These are phyloP conservation scores for Nicotiana otophora DNA, from an alignment of 257 asterid genomes.

Conservation along the genomic window DNA sequence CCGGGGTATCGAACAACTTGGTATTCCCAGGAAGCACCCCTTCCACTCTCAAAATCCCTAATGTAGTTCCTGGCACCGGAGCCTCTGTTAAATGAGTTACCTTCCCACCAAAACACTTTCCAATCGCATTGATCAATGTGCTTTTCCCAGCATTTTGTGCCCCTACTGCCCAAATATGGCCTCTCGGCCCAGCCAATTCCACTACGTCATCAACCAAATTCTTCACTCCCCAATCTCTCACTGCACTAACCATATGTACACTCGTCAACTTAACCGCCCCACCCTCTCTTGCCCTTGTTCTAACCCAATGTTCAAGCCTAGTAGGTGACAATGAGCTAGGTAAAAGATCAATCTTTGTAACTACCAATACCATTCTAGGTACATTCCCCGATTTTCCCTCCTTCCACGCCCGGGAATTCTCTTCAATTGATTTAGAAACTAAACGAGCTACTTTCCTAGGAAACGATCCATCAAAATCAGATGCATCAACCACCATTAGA, in stretches of 20 bases:
- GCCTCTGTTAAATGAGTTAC: constrained; percentile 80
- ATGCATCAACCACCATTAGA: constrained; percentile 74
- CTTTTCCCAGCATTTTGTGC: constrained; percentile 95
- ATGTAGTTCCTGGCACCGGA: constrained; percentile 78
- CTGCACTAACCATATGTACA: constrained; percentile 82
- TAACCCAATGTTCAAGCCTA: constrained; percentile 79
- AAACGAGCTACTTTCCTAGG: constrained; percentile 68
- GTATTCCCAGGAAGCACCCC: constrained; percentile 88
- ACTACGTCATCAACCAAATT: constrained; percentile 74
- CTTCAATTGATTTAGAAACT: constrained; percentile 55
- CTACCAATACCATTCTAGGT: constrained; percentile 69
- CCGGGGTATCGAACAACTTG: constrained; percentile 84
- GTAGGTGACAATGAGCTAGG: constrained; percentile 80
- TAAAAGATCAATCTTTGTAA: constrained; percentile 79
- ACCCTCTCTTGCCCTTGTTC: constrained; percentile 72
- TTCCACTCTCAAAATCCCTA: constrained; percentile 83
- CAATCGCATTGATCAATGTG: constrained; percentile 69
- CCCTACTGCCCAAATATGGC: constrained; percentile 89
- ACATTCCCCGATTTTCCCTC: constrained; percentile 83
- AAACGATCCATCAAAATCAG: constrained; percentile 87
- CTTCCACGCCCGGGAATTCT: constrained; percentile 66
- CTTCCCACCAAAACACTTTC: constrained; percentile 53
- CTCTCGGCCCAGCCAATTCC: constrained; percentile 65
- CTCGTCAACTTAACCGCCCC: constrained; percentile 64
- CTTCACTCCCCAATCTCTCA: constrained; percentile 83